Percentiles rank a stretch among this genome's conserved stretches.
Evolutionary conservation across 345 rosid species (phyloP).

Genomic region (Lumnitzera racemosa): DNA sequence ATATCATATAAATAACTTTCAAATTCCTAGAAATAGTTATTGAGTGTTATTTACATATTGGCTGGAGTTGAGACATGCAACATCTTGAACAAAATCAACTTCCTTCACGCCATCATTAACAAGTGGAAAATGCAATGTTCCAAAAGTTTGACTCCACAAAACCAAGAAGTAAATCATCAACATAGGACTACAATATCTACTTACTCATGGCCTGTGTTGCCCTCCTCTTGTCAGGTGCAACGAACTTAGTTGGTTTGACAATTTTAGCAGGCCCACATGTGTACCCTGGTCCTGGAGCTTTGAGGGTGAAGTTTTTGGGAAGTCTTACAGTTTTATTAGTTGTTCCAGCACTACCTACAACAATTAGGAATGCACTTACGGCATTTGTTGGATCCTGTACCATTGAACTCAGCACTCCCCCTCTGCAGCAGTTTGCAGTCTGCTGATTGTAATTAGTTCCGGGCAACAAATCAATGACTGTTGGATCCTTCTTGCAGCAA

Average conservation of each 20-base stretch:
- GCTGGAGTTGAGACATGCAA: no score
- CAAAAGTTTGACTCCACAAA: background rate
- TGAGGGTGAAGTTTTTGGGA: constrained; percentile 75
- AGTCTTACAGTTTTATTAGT: constrained; percentile 64
- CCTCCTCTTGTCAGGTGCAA: constrained; percentile 63
- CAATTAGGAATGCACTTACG: constrained; percentile 69
- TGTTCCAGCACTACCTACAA: constrained; percentile 85
- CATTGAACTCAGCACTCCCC: constrained; percentile 80
- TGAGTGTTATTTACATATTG: no score
- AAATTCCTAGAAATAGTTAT: no score
- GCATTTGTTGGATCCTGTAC: constrained; percentile 71
- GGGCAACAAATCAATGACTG: constrained; percentile 74
- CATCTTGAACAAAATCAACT: no score
- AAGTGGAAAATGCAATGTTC: no score
- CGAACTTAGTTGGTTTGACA: constrained; percentile 59
- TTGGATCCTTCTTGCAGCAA: constrained; percentile 84
- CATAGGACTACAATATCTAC: constrained; percentile 19
- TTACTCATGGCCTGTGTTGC: constrained; percentile 88
- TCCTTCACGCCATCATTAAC: no score
- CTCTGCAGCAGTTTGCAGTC: constrained; percentile 91
- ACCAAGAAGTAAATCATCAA: background rate
- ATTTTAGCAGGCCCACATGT: constrained; percentile 78
- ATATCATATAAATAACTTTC: no score
- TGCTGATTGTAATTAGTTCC: constrained; percentile 86
- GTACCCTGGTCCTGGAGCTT: constrained; percentile 92